These are phyloP conservation scores for Lathyrus oleraceus DNA, from an alignment of 306 rosid species.

Conservation along the genomic window DNA sequence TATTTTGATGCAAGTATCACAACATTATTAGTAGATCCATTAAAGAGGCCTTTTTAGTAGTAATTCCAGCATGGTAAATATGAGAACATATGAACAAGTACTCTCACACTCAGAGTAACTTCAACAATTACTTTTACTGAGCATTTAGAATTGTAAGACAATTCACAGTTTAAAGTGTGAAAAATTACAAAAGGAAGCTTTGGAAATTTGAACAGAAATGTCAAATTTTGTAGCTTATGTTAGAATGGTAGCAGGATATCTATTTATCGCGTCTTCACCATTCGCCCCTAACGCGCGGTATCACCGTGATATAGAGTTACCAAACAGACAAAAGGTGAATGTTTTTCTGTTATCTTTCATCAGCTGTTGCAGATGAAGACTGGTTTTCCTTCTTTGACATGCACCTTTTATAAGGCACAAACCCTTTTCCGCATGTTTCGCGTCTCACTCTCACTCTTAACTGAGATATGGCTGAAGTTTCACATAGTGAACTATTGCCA, in stretches of 20 bases:
- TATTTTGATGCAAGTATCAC: too few relatives aligned
- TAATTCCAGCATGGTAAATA: too few relatives aligned
- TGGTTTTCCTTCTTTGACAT: slow-evolving; percentile 37
- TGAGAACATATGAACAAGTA: too few relatives aligned
- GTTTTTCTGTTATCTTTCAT: slow-evolving; percentile 49
- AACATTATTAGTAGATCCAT: too few relatives aligned
- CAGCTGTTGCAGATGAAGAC: slow-evolving; percentile 28
- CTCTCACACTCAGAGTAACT: too few relatives aligned
- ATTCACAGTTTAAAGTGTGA: not conserved
- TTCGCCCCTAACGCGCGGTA: not conserved
- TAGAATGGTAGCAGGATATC: not conserved
- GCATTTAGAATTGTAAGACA: not conserved
- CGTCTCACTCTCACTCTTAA: slow-evolving; percentile 39
- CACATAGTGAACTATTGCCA: slow-evolving; percentile 14
- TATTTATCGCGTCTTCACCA: not conserved
- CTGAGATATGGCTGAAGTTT: slow-evolving; percentile 33
- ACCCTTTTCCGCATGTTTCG: slow-evolving; percentile 50
- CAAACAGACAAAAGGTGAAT: slow-evolving; percentile 39
- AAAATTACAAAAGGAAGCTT: not conserved
- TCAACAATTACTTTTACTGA: not conserved
- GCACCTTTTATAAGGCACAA: slow-evolving; percentile 74
- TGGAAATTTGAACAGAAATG: not conserved
- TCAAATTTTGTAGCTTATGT: not conserved
- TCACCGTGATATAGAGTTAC: not conserved
- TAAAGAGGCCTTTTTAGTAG: too few relatives aligned